Base-by-base conservation (phyloP, 164 flowering plant species). In the Akebia trifoliata region DNA sequence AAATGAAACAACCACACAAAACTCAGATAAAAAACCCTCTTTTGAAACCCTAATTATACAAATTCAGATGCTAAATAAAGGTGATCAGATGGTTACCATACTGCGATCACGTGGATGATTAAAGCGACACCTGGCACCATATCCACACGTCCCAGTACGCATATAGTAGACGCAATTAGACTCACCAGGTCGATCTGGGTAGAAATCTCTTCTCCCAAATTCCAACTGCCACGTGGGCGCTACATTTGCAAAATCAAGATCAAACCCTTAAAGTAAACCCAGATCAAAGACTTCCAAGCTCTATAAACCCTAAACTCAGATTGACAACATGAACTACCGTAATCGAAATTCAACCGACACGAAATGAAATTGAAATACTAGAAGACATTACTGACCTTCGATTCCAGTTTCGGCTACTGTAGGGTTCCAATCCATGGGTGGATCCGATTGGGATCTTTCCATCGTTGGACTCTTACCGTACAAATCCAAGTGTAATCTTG, bases 101-200 rank as follows among this genome's bases (percentile, higher is more conserved):
- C 55, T 73, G 15, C 89, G 96, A 76, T 88, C 81, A 7, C 72
- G 86, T 34, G 98, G 98, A 64, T 91, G 98, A 68, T 88, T 81
- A 63, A 69, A 88, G 4, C 98, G 83, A 68, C 98, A 91, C 66
- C 87, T 71, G 50, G 66, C 57, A n/a, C 96, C 98, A 31, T 76
- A 91, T 1, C 90, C 85, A 43, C 97, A 91, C 28, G 70, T 68
- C 61, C 97, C 97, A 15, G 90, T 91, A 10, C 88, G 73, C 87
- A 88, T 75, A 51, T 86, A 91, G 69, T 78, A 88, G 4, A 68
- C 76, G 47, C 97, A 91, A 59, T 81, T 83, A 3, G 84, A 68
- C 64, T 73, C 79, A 20, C 92, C 92, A 2, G 74, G 83, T 6
- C 96, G 79, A 73, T 91, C 90, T 39, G 97, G 97, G 62, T 81